phyloP scores from a whole-genome alignment of 2,329 filamentous ascomycete genomes.

The Fusarium udum region DNA sequence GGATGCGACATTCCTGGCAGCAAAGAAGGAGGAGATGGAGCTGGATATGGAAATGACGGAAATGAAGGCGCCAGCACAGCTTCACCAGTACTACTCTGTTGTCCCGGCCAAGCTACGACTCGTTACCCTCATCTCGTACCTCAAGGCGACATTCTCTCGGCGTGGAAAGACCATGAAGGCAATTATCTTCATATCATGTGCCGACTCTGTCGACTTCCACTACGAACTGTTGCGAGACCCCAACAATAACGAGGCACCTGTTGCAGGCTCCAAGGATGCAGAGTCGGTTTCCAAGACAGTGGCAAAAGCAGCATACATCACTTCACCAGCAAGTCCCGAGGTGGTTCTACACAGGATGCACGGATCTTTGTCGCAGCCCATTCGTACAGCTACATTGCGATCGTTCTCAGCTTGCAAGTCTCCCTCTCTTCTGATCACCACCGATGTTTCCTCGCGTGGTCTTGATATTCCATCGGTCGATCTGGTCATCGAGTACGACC shows the following conservation, averaged over 20 bases:
- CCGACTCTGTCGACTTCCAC: slow-evolving; percentile 96
- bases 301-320: slow-evolving; percentile 75
- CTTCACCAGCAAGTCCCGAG: slow-evolving; percentile 74
- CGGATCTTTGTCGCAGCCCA: slow-evolving; percentile 87
- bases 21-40: slow-evolving; percentile 61
- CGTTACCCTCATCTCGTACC: slow-evolving; percentile 83
- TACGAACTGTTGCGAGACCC: slow-evolving; percentile 78
- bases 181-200: slow-evolving; percentile 96
- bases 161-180: slow-evolving; percentile 95
- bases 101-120: slow-evolving; percentile 90
- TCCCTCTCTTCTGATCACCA: slow-evolving; percentile 87
- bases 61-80: slow-evolving; percentile 84
- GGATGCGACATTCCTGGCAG: slow-evolving; percentile 87
- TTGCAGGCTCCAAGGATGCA: slow-evolving; percentile 45
- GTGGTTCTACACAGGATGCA: slow-evolving; percentile 89
- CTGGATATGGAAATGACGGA: slow-evolving; percentile 62
- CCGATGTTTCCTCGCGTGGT: slow-evolving; percentile 94
- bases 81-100: slow-evolving; percentile 91
- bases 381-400: slow-evolving; percentile 85
- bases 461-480: slow-evolving; percentile 96
- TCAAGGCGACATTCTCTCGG: slow-evolving; percentile 88
- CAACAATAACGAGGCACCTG: slow-evolving; percentile 42
- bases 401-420: slow-evolving; percentile 79
- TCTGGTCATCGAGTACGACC: slow-evolving; percentile 94
- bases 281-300: slow-evolving; percentile 66